Base-by-base conservation (phyloP, 2,329 filamentous ascomycete genomes). In the Ophiostoma quercus region DNA sequence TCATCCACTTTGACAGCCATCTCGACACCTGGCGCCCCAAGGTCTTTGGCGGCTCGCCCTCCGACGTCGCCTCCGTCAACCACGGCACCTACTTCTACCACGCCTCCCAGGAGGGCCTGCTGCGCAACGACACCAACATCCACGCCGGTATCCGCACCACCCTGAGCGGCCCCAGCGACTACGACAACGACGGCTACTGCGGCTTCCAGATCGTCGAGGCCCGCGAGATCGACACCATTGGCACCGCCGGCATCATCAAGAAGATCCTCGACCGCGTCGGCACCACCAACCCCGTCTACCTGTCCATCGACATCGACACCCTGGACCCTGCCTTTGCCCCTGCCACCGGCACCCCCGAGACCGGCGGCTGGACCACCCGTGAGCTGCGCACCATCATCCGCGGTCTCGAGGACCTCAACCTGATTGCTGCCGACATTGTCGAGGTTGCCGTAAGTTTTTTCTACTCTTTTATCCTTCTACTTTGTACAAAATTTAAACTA, bases 1-100 rank as follows among this genome's bases (percentile, higher is more conserved):
- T 88, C 1, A 87, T 88, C 71, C 86, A 88, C 75, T 88, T 88
- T 69, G 86, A 88, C 76, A 86, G 83, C 69, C 86, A 88, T 75
- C 79, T 88, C 74, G 90, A 92, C 75, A 91, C 89, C 3, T 91
- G 88, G 91, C 87, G 86, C 71, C 92, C 92, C 62, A 94, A 94
- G 77, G 92, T 95, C 34, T 96, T 96, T 75, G 92, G 92, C 68
- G 92, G 92, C 39, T 88, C 90, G 0, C 92, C 92, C 0, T 90
- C 87, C 37, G 85, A 93, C 72, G 86, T 88, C 54, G 92, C 92
- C 25, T 84, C 84, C 73, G 89, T 96, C 80, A 96, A 95, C 80
- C 91, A 95, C 80, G 92, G 92, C 60, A 95, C 92, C 1, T 95
- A 95, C 82, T 96, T 96, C 80, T 95, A 90, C 80, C 91, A 94